Conservation (phyloP, 1,139 yeast genomes). For the Yamadazyma sp. region DNA sequence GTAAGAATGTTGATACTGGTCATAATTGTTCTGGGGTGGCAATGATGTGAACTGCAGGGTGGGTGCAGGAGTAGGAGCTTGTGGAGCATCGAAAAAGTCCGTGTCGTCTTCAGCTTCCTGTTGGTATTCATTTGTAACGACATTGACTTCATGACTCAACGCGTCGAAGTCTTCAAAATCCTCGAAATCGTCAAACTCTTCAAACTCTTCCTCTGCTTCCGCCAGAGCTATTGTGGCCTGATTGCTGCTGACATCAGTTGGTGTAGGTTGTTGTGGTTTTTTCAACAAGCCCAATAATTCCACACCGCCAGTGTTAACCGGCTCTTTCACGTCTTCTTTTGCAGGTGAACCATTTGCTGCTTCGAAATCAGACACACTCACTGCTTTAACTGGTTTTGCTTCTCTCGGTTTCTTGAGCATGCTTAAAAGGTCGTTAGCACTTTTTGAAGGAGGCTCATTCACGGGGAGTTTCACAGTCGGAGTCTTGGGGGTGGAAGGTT, state of each 20-base stretch:
- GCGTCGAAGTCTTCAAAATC: constrained; percentile 33
- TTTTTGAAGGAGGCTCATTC: not conserved
- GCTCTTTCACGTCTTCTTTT: not conserved
- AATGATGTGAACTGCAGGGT: not conserved
- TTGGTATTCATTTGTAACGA: constrained; percentile 12
- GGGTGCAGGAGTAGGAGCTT: not conserved
- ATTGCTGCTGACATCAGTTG: not conserved
- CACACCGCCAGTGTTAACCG: constrained; percentile 1
- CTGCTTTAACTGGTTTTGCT: not conserved
- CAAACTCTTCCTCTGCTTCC: constrained; percentile 1
- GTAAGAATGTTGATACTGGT: not conserved
- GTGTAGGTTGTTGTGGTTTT: not conserved
- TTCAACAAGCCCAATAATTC: constrained; percentile 8
- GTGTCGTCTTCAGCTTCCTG: constrained; percentile 2
- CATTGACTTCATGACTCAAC: constrained; percentile 21
- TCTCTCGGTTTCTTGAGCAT: constrained; percentile 16
- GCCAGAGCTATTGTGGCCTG: not conserved
- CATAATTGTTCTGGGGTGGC: not conserved
- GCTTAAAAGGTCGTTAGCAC: constrained; percentile 18
- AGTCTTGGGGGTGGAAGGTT: constrained; percentile 4
- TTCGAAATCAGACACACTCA: not conserved
- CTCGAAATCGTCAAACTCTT: constrained; percentile 36
- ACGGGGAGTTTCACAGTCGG: not conserved
- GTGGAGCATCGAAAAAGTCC: not conserved
- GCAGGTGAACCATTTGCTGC: constrained; percentile 7